phyloP scores from a whole-genome alignment of 208 protist genomes.

The Plasmodiophora brassicae region DNA sequence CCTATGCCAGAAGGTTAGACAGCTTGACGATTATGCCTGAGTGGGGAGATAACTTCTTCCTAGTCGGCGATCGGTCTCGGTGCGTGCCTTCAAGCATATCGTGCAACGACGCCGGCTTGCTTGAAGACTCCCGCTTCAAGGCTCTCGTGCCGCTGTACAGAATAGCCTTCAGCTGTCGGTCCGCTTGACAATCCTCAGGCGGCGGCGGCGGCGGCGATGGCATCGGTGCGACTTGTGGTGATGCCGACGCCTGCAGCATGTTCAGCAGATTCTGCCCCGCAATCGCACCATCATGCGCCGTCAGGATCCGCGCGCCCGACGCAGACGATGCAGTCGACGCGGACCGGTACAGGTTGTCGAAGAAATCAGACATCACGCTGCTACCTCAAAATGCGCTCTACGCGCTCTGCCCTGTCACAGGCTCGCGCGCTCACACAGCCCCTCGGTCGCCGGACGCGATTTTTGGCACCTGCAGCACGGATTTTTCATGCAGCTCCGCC shows the following conservation, averaged over 20 bases:
- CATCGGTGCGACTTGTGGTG: neutral
- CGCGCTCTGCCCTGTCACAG: too few species aligned
- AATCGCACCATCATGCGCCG: neutral
- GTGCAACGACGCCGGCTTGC: neutral
- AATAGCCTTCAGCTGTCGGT: neutral
- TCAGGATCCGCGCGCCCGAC: neutral
- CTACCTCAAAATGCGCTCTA: too few species aligned
- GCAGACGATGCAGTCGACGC: neutral
- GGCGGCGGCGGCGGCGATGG: neutral
- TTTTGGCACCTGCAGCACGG: too few species aligned
- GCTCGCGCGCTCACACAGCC: too few species aligned
- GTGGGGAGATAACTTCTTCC: neutral
- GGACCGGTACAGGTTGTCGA: neutral
- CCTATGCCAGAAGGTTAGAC: neutral
- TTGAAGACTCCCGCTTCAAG: neutral
- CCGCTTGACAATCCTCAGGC: neutral
- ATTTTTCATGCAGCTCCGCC: too few species aligned
- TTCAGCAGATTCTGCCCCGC: conserved; percentile 27
- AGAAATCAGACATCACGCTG: neutral
- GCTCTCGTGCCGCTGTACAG: neutral
- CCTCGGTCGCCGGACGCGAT: too few species aligned
- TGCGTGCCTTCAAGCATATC: neutral
- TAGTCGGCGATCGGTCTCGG: neutral
- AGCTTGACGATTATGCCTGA: neutral
- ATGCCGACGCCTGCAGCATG: neutral